Percentiles rank a stretch among this genome's conserved stretches.
Conservation (phyloP, 768 basidiomycete species). For the Pleurotus djamor region DNA sequence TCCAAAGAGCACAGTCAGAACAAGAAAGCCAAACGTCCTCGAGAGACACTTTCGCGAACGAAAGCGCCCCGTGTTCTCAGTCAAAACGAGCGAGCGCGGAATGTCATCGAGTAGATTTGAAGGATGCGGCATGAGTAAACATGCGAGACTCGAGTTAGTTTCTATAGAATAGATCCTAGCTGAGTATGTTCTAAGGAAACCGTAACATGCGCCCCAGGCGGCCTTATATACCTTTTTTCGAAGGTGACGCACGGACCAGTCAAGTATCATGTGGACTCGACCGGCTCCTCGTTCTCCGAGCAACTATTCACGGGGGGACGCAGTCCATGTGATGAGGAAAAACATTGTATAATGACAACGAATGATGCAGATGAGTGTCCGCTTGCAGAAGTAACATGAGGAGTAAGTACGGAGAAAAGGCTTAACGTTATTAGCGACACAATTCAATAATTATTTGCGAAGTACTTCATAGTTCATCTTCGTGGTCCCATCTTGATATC, state of each 20-base stretch:
- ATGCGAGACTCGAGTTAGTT: slow-evolving; percentile 79
- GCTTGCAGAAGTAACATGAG: too few species aligned
- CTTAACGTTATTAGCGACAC: too few species aligned
- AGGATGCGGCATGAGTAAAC: slow-evolving; percentile 74
- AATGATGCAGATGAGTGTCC: too few species aligned
- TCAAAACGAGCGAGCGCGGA: slow-evolving; percentile 57
- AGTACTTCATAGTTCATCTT: slow-evolving; percentile 50
- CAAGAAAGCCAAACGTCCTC: slow-evolving; percentile 50
- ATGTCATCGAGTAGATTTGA: slow-evolving; percentile 73
- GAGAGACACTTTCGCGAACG: slow-evolving; percentile 27
- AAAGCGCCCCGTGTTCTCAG: slow-evolving; percentile 46
- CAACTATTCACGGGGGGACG: too few species aligned
- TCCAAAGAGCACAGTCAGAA: slow-evolving; percentile 16
- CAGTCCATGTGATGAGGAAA: too few species aligned
- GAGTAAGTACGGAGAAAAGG: too few species aligned
- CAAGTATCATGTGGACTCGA: background rate
- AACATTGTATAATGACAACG: too few species aligned
- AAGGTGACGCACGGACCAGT: slow-evolving; percentile 20
- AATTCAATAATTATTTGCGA: background rate
- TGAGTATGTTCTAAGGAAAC: slow-evolving; percentile 70
- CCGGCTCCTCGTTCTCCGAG: too few species aligned
- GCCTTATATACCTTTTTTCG: slow-evolving; percentile 20
- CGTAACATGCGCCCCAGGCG: background rate
- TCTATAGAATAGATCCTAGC: slow-evolving; percentile 80
- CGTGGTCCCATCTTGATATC: slow-evolving; percentile 71